These are phyloP conservation scores for Lagenidium giganteum DNA, from an alignment of 352 stramenopile species.

Conservation along the genomic window DNA sequence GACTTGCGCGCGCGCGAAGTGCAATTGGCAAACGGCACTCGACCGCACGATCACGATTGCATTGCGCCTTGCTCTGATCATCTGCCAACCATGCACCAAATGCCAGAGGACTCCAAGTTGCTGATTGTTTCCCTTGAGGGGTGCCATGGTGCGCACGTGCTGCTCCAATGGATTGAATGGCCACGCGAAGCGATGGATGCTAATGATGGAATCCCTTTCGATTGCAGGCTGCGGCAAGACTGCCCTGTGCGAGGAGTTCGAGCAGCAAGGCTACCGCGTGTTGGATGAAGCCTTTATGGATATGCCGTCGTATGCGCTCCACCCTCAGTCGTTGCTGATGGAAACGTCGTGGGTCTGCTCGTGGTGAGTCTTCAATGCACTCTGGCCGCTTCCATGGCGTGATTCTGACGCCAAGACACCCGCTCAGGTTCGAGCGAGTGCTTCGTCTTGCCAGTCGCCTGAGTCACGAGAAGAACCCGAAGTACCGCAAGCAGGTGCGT, in stretches of 20 bases:
- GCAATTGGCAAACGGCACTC: no score
- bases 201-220: background rate
- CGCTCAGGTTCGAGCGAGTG: slow-evolving; percentile 87
- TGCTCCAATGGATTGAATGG: background rate
- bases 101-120: slow-evolving; percentile 61
- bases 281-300: slow-evolving; percentile 87
- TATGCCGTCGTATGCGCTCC: slow-evolving; percentile 81
- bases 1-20: no score
- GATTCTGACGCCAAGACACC: no score
- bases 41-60: no score
- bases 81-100: no score
- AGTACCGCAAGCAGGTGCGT: slow-evolving; percentile 17
- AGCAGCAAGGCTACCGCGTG: slow-evolving; percentile 66
- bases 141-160: slow-evolving; percentile 56
- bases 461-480: slow-evolving; percentile 26
- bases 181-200: background rate
- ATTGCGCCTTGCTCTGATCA: no score
- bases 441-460: slow-evolving; percentile 55
- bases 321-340: slow-evolving; percentile 88
- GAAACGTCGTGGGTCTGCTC: slow-evolving; percentile 88
- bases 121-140: slow-evolving; percentile 84
- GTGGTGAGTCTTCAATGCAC: no score
- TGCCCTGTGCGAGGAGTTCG: slow-evolving; percentile 68
- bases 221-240: slow-evolving; percentile 73
- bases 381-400: background rate